Conservation (phyloP, 2,329 filamentous ascomycete species). For the Sclerotinia minor region DNA sequence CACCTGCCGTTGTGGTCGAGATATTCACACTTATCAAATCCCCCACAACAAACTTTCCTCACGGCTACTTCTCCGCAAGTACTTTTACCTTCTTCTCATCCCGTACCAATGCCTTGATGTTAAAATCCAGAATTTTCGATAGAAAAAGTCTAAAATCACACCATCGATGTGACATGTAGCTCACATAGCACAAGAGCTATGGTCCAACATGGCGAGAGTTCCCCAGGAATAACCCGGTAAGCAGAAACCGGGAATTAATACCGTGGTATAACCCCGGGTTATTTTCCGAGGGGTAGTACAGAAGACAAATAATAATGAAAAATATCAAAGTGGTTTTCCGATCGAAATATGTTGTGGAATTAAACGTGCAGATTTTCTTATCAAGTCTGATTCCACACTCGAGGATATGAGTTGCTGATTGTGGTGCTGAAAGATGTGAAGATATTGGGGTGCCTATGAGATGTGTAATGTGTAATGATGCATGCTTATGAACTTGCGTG, state of each 20-base stretch:
- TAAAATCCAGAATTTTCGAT: background rate
- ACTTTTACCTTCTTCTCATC: constrained; percentile 17
- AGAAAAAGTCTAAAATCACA: constrained; percentile 24
- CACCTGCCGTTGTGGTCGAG: constrained; percentile 18
- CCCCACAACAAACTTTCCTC: constrained; percentile 17
- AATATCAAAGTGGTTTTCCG: background rate
- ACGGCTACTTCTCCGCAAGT: constrained; percentile 24
- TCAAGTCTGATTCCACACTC: background rate
- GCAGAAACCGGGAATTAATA: background rate
- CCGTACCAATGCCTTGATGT: constrained; percentile 24
- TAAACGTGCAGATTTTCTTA: background rate
- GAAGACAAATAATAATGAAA: background rate
- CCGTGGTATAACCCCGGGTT: background rate
- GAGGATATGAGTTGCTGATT: background rate
- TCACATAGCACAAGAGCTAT: constrained; percentile 14
- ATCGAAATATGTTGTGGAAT: background rate
- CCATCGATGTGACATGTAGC: constrained; percentile 31
- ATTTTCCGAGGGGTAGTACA: background rate
- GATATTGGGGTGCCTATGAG: background rate
- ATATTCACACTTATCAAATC: constrained; percentile 25
- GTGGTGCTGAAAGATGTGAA: background rate
- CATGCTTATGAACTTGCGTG: background rate
- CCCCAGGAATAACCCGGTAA: background rate
- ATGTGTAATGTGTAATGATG: background rate
- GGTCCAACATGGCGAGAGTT: background rate